Evolutionary conservation across 805 yeast species (phyloP), one percentile per base, ranked within the genome.

Genomic region (Yamadazyma paraphyllophila): DNA sequence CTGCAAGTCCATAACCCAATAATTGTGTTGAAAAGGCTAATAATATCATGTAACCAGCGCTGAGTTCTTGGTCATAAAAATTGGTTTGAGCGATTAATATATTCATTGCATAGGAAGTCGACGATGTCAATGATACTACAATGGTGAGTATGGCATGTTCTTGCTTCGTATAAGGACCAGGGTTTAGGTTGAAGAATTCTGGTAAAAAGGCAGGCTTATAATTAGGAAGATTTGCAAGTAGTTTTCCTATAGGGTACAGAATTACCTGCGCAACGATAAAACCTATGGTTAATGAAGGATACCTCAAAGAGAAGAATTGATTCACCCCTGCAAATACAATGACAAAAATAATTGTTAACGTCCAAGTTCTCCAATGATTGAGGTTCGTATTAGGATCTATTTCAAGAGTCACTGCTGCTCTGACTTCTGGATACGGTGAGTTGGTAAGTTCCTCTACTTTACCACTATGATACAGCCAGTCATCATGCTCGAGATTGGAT

Each of bases 1-100:
- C 90, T 32, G 86, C 87, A 39, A 81, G 60, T 24, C 85, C 82
- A 48, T 80, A 79, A 7, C 90, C 89, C 36, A 84, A 67, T 48
- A 78, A 66, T 58, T 83, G 88, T 29, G 83, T 72, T 11, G 84
- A 70, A 10, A 60, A 48, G 7, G 50, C 55, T 43, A 60, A 45
- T 39, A 60, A 49, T 9, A 47, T 48, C 44, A 56, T 55, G 43
- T 57, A 60, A 0, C 67, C 66, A 35, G 47, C 48, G 34, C 41
- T 38, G 8, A 38, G 26, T 2, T 38, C 31, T 26, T 38, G 41
- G 24, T 51, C 27, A 24, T 78, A 78, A 61, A 73, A 79, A 45
- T 62, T 66, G 56, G 69, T 69, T 56, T 76, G 70, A 3, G 83
- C 76, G 25, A 77, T 62, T 34, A 80, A 64, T 44, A 81, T 72